Evolutionary conservation across 768 basidiomycete genomes (phyloP), one percentile per base, ranked within the genome.

Genomic region (Amanita rubescens): DNA sequence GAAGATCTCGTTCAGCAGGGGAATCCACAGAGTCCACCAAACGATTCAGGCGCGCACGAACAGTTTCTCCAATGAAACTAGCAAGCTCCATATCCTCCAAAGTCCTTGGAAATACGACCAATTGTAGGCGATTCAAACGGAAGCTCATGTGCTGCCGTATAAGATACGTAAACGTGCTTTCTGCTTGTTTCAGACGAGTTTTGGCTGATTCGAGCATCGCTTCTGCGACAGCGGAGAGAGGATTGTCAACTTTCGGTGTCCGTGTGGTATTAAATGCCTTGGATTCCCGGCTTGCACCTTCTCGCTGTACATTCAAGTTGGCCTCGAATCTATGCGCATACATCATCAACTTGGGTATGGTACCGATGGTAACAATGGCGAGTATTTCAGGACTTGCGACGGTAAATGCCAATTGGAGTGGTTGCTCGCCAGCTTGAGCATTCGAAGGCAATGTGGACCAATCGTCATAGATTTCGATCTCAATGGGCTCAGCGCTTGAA

Each of bases 171-270:
- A 87, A 65, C 1, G 71, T 77, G 8, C 70, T 67, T 54, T 85
- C 86, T 12, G 76, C 74, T 67, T 89, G 88, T 58, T 79, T 84
- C 66, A 90, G 79, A 19, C 82, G 79, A 39, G 72, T 81, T 38
- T 82, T 78, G 24, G 90, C 87, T 0, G 88, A 87, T 51, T 78
- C 73, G 35, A 93, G 66, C 81, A 92, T 88, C 27, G 90, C 87
- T 57, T 87, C 82, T 1, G 91, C 90, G n/a, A 93, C 89, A 11
- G 86, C 81, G 1, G 88, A 89, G 14, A 94, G 71, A 1, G 90
- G 84, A 58, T 90, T 91, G 48, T 84, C 84, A 6, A 87, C 87
- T 60, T 80, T 85, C 5, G 86, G 84, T 5, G 76, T 72, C n/a
- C 79, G 79, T 12, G 82, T 81, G n/a, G 78, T 75, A 20, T 85